Evolutionary conservation across 768 basidiomycete genomes (phyloP).

Genomic region (Hydnomerulius pinastri): DNA sequence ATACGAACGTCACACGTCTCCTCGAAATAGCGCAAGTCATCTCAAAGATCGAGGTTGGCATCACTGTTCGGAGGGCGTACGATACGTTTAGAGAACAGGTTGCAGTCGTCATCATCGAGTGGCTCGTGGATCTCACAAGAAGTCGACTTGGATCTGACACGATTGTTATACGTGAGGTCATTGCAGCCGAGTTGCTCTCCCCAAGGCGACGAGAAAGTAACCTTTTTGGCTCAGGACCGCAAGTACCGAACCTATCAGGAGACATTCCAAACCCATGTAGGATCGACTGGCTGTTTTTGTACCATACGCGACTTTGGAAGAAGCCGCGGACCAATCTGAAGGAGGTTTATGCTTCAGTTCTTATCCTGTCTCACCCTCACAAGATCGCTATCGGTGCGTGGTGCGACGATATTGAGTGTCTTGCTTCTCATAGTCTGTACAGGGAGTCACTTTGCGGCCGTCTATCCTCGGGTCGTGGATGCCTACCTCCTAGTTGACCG

Average conservation of each 20-base stretch:
- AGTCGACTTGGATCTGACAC: conserved; percentile 69
- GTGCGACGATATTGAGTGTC: neutral
- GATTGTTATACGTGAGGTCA: conserved; percentile 67
- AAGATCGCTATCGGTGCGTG: conserved; percentile 77
- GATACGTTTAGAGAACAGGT: conserved; percentile 91
- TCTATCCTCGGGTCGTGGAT: conserved; percentile 87
- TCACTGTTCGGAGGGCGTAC: conserved; percentile 83
- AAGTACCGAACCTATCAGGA: conserved; percentile 38
- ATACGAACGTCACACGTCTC: conserved; percentile 49
- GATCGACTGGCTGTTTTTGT: conserved; percentile 75
- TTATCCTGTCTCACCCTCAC: conserved; percentile 70
- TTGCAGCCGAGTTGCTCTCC: conserved; percentile 68
- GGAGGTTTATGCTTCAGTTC: conserved; percentile 76
- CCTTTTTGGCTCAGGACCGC: conserved; percentile 40
- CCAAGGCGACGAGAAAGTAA: conserved; percentile 57
- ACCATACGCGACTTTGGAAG: conserved; percentile 87
- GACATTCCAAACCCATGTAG: conserved; percentile 56
- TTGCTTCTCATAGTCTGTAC: conserved; percentile 4
- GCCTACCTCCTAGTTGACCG: conserved; percentile 91
- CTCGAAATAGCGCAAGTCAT: conserved; percentile 81
- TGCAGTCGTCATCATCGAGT: conserved; percentile 80
- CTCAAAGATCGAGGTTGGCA: conserved; percentile 86
- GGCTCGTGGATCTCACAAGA: conserved; percentile 80
- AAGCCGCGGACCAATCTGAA: conserved; percentile 77
- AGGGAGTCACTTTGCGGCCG: conserved; percentile 84